These are phyloP conservation scores for Eutrema salsugineum DNA, from an alignment of 441 rosid genomes.

Conservation along the genomic window DNA sequence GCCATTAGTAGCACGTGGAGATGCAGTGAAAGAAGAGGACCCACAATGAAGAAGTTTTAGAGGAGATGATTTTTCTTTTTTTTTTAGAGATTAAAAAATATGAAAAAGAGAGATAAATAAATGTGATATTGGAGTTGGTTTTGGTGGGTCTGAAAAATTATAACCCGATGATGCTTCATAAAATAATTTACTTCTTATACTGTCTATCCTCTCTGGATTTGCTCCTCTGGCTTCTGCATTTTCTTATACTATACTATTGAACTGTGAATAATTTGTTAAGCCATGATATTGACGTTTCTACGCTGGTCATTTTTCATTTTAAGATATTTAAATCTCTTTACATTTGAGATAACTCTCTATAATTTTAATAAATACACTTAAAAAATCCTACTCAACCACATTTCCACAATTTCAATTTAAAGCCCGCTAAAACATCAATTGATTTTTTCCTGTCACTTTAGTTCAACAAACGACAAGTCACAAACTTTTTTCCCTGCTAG, in stretches of 20 bases:
- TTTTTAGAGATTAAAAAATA: neutral
- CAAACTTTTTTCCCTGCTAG: neutral
- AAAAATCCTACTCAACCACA: conserved; percentile 2
- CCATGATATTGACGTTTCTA: neutral
- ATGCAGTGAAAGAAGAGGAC: conserved; percentile 17
- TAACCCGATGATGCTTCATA: conserved; percentile 9
- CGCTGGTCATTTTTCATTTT: no score
- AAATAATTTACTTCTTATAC: conserved; percentile 12
- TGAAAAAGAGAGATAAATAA: conserved; percentile 1
- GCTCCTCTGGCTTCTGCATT: conserved; percentile 17
- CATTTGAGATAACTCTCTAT: neutral
- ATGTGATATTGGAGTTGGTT: conserved; percentile 23
- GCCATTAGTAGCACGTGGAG: conserved; percentile 31
- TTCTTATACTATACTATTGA: neutral
- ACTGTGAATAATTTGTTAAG: neutral
- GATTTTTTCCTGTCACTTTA: no score
- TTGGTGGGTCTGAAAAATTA: conserved; percentile 17
- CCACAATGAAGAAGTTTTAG: neutral
- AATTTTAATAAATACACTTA: neutral
- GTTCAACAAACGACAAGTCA: no score
- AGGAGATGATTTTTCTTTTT: neutral
- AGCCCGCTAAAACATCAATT: neutral
- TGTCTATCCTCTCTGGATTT: conserved; percentile 6
- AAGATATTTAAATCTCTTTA: neutral
- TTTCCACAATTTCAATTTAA: neutral